Conservation (phyloP, 805 yeast species). For the Yamadazyma endophytica region DNA sequence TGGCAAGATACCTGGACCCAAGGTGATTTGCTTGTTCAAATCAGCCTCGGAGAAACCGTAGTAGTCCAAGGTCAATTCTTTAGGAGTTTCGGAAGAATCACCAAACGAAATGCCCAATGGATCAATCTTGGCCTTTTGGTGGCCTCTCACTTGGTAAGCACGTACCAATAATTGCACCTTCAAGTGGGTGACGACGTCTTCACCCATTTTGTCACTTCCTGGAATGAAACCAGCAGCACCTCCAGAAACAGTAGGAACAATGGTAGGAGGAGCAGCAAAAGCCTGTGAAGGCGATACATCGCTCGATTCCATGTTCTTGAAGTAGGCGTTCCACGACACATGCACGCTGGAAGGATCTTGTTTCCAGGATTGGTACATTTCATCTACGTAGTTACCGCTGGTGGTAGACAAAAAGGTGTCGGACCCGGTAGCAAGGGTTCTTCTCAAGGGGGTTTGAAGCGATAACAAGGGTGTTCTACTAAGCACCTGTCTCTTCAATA, state of each 20-base stretch:
- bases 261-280: slow-evolving; percentile 86
- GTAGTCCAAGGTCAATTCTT: slow-evolving; percentile 85
- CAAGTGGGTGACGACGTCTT: slow-evolving; percentile 79
- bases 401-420: slow-evolving; percentile 82
- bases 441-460: slow-evolving; percentile 13
- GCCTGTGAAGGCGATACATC: slow-evolving; percentile 70
- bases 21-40: slow-evolving; percentile 72
- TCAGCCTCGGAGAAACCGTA: slow-evolving; percentile 90
- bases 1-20: slow-evolving; percentile 97
- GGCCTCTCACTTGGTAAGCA: slow-evolving; percentile 99
- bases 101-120: slow-evolving; percentile 92
- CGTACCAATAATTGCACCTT: slow-evolving; percentile 95
- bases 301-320: slow-evolving; percentile 79
- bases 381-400: slow-evolving; percentile 91
- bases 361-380: slow-evolving; percentile 95
- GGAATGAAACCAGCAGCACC: slow-evolving; percentile 66
- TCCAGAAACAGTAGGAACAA: slow-evolving; percentile 77
- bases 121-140: slow-evolving; percentile 89
- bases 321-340: slow-evolving; percentile 95
- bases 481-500: slow-evolving; percentile 15
- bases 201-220: slow-evolving; percentile 44
- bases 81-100: slow-evolving; percentile 57
- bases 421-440: slow-evolving; percentile 12
- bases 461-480: slow-evolving; percentile 1
- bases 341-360: slow-evolving; percentile 89